Conservation (phyloP, 345 rosid species). For the Melastoma malabathricum region DNA sequence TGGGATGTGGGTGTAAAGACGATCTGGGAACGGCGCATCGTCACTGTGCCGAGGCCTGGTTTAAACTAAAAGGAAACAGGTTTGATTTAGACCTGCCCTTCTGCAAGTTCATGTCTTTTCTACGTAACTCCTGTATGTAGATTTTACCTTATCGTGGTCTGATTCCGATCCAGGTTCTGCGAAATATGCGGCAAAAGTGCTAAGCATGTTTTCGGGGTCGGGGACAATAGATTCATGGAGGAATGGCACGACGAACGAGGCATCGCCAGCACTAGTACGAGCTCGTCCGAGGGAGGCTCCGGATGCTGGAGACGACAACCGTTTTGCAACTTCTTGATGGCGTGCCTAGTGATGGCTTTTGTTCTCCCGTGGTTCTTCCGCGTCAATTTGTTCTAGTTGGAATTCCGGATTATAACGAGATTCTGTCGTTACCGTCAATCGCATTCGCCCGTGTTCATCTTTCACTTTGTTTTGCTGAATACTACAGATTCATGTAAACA, state of each 20-base stretch:
- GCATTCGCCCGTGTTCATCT: neutral
- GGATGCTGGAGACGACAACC: slow-evolving; percentile 61
- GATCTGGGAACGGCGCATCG: slow-evolving; percentile 75
- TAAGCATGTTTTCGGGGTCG: slow-evolving; percentile 29
- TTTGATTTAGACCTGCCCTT: slow-evolving; percentile 10
- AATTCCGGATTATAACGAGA: neutral
- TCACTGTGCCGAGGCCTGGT: slow-evolving; percentile 89
- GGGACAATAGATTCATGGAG: slow-evolving; percentile 31
- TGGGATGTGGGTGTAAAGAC: slow-evolving; percentile 88
- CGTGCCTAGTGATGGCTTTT: slow-evolving; percentile 55
- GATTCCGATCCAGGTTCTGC: slow-evolving; percentile 32
- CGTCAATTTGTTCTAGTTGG: slow-evolving; percentile 32
- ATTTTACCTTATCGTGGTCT: neutral
- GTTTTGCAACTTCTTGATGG: slow-evolving; percentile 62
- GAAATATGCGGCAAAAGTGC: slow-evolving; percentile 59
- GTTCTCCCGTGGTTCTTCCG: slow-evolving; percentile 66
- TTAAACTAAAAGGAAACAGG: slow-evolving; percentile 88
- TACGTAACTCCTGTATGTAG: neutral
- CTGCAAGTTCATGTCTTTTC: neutral
- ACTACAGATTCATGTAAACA: too few relatives aligned
- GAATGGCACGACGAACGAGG: slow-evolving; percentile 35
- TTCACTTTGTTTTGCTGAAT: too few relatives aligned
- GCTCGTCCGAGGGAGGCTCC: slow-evolving; percentile 12
- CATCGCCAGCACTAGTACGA: slow-evolving; percentile 1
- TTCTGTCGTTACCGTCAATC: slow-evolving; percentile 1